A percentile compares a stretch with the other conserved stretches of the same genome.
Evolutionary conservation across 495 filamentous ascomycete species (phyloP).

Genomic region (Diplogelasinospora grovesii): DNA sequence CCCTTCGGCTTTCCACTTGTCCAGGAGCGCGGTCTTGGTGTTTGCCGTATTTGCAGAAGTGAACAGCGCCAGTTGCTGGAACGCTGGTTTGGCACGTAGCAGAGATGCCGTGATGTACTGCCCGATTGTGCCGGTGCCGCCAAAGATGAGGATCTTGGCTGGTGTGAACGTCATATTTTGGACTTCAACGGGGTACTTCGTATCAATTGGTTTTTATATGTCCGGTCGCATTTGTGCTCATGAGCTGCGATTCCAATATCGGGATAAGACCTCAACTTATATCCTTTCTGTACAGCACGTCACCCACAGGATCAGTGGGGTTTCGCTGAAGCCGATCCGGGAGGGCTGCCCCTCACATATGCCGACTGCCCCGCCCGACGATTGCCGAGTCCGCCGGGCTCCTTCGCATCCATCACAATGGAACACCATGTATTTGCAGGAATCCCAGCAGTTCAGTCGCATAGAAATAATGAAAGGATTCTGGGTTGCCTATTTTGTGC

Average conservation of each 20-base stretch:
- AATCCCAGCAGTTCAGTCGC: too few species aligned
- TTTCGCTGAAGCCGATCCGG: neutral
- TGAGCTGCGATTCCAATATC: neutral
- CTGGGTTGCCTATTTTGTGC: too few species aligned
- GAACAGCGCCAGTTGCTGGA: constrained; percentile 52
- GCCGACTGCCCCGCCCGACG: too few species aligned
- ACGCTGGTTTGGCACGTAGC: constrained; percentile 44
- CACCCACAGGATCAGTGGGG: neutral
- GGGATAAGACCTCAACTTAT: neutral
- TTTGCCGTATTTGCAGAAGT: constrained; percentile 50
- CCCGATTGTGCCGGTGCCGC: constrained; percentile 64
- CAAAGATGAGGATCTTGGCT: constrained; percentile 58
- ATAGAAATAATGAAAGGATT: too few species aligned
- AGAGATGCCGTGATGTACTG: constrained; percentile 55
- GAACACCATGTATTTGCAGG: too few species aligned
- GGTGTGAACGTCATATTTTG: constrained; percentile 28
- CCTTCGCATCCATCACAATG: too few species aligned
- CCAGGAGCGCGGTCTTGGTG: constrained; percentile 42
- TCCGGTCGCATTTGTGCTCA: too few species aligned
- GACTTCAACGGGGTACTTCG: neutral
- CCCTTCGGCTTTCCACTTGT: constrained; percentile 41
- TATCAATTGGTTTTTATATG: neutral
- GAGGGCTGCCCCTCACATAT: neutral
- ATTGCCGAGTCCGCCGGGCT: too few species aligned
- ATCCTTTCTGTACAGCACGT: neutral